Conservation (phyloP, 129 eudicot species). For the Logfia minima region DNA sequence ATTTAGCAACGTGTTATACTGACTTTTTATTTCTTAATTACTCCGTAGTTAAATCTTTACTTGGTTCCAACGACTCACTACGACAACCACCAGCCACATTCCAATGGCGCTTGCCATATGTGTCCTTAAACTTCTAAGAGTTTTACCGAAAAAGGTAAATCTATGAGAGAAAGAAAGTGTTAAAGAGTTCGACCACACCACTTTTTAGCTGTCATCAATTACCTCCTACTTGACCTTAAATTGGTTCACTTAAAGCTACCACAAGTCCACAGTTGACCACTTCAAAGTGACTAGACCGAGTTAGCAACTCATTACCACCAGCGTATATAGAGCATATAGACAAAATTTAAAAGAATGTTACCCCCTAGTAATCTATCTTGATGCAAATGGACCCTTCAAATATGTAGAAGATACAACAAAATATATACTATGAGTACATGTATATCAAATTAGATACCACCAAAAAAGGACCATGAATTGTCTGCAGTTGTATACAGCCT, state of each 20-base stretch:
- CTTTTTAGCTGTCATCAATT: neutral
- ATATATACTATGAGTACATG: conserved; percentile 18
- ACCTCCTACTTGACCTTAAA: neutral
- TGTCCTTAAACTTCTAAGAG: neutral
- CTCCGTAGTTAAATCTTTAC: too few relatives aligned
- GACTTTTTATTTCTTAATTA: neutral
- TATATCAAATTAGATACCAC: conserved; percentile 37
- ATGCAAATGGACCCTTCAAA: conserved; percentile 10
- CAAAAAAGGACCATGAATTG: conserved; percentile 40
- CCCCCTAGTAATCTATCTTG: conserved; percentile 1
- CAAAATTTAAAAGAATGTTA: conserved; percentile 22
- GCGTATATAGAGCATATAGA: conserved; percentile 15
- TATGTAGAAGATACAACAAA: conserved; percentile 27
- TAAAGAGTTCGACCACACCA: neutral
- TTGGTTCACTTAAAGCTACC: conserved; percentile 7
- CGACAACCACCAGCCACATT: neutral
- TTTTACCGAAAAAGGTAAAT: neutral
- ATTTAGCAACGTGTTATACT: too few relatives aligned
- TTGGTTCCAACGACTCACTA: neutral
- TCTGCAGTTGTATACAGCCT: conserved; percentile 33
- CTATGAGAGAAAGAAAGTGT: neutral
- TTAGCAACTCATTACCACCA: conserved; percentile 12
- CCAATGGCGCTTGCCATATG: neutral
- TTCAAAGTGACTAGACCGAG: conserved; percentile 12
- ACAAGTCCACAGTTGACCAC: neutral